Evolutionary conservation across 805 yeast genomes (phyloP), one percentile per base, ranked within the genome.

Genomic region (Candida sakaeoensis): DNA sequence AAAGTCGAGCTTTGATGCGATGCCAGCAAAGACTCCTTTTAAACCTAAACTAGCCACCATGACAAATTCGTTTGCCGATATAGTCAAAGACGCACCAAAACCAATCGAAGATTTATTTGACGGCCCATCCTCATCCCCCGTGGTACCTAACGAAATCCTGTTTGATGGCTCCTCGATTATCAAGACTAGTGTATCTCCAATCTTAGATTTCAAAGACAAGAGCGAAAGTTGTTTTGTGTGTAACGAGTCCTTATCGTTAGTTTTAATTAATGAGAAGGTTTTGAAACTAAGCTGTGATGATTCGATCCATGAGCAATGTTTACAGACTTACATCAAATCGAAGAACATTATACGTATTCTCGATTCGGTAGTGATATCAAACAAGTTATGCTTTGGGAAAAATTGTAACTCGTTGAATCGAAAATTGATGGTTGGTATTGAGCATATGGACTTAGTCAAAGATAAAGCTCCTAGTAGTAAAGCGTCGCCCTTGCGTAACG

Each of bases 251-350:
- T 54, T 79, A 4, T 63, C 66, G 13, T 65, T 70, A 21, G 73
- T 71, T 35, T 58, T 74, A 19, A 56, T 56, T 14, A 62, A 69
- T 8, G 81, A 72, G 48, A 65, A 61, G 33, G 55, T 77, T 2
- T 56, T 80, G 10, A 71, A 69, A 41, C 58, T 80, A 23, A 55
- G 55, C 28, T 81, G 88, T 57, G 74, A 71, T 1, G 85, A 80
- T 52, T 55, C 62, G 32, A 63, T 71, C 28, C 88, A 81, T 52
- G 80, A 77, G 37, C 77, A 78, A 40, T 81, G 88, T 52, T 62
- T 79, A 12, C 42, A 59, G 2, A 53, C 77, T 2, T 25, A 27
- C 17, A 34, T 34, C 2, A 33, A 39, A 6, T 16, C 29, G n/a
- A 27, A 23, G 19, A 27, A 36, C 8, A 17, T 36, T 2, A 17